Evolutionary conservation across 192 early-diverging fungal species (phyloP), one percentile per base, ranked within the genome.

Genomic region (Backusella sp.): DNA sequence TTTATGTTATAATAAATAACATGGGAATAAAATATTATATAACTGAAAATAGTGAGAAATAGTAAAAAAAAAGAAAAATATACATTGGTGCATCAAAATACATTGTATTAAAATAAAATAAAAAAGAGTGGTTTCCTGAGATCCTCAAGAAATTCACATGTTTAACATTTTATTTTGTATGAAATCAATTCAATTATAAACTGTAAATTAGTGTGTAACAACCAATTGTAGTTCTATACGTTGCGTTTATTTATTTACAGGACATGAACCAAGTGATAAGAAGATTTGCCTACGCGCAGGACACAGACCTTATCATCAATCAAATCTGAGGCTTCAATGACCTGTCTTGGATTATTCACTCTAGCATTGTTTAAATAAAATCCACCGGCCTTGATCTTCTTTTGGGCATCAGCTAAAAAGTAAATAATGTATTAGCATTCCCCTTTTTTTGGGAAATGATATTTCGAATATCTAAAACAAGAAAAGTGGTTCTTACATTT

Each of bases 221-320:
- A 44, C 5, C 15, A 14, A 0, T 15, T 44, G 15, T 3, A 14
- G 12, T 12, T 44, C 12, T 17, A 17, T 44, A 44, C 3, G 12
- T 44, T 15, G 12, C 15, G 3, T 36, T 66, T 12, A 77, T 49
- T 49, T 78, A 39, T 39, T 26, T 72, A 80, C 53, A 53, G 17
- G 69, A 79, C 69, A 73, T 70, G 78, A 1, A 95, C 74, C 39
- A 97, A 78, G 36, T 82, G 84, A 68, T 96, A 93, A 39, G 93
- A 91, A 49, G 87, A 89, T 84, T 96, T 98, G 44, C 96, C 96
- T 8, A 88, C 88, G 41, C 95, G 78, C 3, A 98, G 62, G 8
- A 94, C 79, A 37, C 90, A 92, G 17, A 95, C 85, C 1, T 82
- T 74, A 19, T 85, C 88, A 73, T 93, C 92, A 19, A 95, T 80